Percentiles rank a stretch among this genome's conserved stretches.
These are phyloP conservation scores for Hypoxylon sp. DNA, from an alignment of 2,329 filamentous ascomycete species.

Conservation along the genomic window DNA sequence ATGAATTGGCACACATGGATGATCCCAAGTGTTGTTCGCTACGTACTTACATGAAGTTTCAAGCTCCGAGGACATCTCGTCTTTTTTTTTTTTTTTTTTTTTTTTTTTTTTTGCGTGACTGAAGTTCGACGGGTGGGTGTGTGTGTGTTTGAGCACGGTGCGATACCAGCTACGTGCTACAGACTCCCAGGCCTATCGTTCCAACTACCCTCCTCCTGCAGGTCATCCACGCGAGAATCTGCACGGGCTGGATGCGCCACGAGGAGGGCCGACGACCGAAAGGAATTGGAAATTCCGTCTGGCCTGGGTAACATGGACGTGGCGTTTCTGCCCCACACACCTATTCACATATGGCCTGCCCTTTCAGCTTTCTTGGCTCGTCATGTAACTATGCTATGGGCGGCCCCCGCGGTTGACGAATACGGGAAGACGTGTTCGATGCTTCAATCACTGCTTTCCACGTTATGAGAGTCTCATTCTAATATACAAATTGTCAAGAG, in stretches of 20 bases:
- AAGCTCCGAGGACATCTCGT: too few relatives aligned
- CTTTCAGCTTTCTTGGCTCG: slow-evolving; percentile 19
- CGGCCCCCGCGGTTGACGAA: slow-evolving; percentile 33
- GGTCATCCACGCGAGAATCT: slow-evolving; percentile 37
- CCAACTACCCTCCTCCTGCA: slow-evolving; percentile 19
- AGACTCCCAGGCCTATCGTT: slow-evolving; percentile 2
- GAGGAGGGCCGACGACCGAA: slow-evolving; percentile 33
- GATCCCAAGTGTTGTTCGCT: too few relatives aligned
- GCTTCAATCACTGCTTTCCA: slow-evolving; percentile 34
- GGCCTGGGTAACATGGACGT: slow-evolving; percentile 34
- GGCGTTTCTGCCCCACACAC: slow-evolving; percentile 31
- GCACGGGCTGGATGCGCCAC: slow-evolving; percentile 35
- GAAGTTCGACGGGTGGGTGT: too few relatives aligned
- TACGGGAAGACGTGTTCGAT: slow-evolving; percentile 21
- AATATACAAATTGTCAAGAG: slow-evolving; percentile 22
- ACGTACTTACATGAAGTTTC: too few relatives aligned
- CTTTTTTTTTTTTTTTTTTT: too few relatives aligned
- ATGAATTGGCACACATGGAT: too few relatives aligned
- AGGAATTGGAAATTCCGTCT: slow-evolving; percentile 38
- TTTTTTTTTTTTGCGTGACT: too few relatives aligned
- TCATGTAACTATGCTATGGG: neutral
- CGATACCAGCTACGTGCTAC: slow-evolving; percentile 21
- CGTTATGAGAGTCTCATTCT: slow-evolving; percentile 26
- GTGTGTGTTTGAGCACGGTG: slow-evolving; percentile 17
- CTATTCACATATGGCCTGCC: slow-evolving; percentile 5